These are phyloP conservation scores for Kodamaea alishanica DNA, from an alignment of 1,139 yeast genomes.

Conservation along the genomic window DNA sequence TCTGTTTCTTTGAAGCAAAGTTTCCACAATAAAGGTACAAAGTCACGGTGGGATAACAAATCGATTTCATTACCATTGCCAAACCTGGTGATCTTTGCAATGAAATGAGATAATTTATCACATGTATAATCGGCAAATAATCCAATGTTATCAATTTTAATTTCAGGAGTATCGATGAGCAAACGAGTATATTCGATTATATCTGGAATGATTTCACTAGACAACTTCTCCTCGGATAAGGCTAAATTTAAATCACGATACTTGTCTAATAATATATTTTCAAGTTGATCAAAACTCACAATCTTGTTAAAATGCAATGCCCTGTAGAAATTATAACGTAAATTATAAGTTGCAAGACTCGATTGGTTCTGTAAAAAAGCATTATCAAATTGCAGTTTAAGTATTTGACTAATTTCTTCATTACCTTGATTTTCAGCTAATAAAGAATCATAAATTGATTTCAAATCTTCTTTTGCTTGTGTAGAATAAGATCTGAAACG, in stretches of 20 bases:
- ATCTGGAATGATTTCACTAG: conserved; percentile 25
- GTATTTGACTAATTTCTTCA: conserved; percentile 1
- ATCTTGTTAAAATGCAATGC: conserved; percentile 35
- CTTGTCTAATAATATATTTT: conserved; percentile 25
- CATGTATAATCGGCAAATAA: conserved; percentile 13
- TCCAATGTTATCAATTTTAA: conserved; percentile 10
- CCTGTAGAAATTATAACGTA: conserved; percentile 35
- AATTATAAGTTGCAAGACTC: conserved; percentile 21
- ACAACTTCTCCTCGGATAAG: conserved; percentile 7
- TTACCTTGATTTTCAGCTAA: neutral
- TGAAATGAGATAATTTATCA: conserved; percentile 27
- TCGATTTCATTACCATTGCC: conserved; percentile 21
- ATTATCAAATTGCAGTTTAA: neutral
- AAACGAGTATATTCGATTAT: conserved; percentile 29
- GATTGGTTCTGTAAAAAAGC: neutral
- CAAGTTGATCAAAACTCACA: conserved; percentile 25
- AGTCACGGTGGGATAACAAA: conserved; percentile 24
- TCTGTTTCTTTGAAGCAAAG: conserved; percentile 19
- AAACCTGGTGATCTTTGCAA: conserved; percentile 26
- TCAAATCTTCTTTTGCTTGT: neutral
- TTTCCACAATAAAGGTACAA: conserved; percentile 37
- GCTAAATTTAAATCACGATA: conserved; percentile 16
- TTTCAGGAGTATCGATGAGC: conserved; percentile 33
- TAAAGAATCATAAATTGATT: neutral
- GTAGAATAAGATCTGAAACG: conserved; percentile 8